Evolutionary conservation across 345 rosid genomes (phyloP).

Genomic region (Eucalyptus melliodora): DNA sequence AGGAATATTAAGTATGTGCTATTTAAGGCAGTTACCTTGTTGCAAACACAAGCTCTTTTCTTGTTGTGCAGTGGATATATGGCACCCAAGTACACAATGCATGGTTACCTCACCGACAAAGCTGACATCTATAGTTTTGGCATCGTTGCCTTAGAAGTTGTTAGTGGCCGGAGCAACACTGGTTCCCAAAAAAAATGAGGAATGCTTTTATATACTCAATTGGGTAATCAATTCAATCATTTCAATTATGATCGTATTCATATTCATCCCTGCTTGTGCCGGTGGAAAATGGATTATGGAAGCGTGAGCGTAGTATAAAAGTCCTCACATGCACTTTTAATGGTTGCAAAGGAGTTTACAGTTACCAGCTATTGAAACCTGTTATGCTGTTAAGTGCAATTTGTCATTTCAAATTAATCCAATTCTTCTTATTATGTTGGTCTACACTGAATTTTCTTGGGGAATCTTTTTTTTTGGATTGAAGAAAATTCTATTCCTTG

Average conservation of each 20-base stretch:
- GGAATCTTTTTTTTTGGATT: too few species aligned
- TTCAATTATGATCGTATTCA: background rate
- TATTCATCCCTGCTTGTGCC: background rate
- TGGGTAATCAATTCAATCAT: background rate
- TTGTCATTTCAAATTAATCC: background rate
- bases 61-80: too few species aligned
- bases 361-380: background rate
- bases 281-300: background rate
- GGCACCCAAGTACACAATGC: too few species aligned
- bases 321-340: background rate
- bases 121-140: too few species aligned
- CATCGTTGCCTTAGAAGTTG: background rate
- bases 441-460: too few species aligned
- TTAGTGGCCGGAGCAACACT: slow-evolving; percentile 7
- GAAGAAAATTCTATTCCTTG: background rate
- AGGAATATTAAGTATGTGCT: background rate
- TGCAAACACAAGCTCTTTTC: too few species aligned
- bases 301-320: background rate
- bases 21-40: background rate
- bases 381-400: background rate
- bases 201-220: slow-evolving; percentile 6
- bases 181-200: background rate
- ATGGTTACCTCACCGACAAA: too few species aligned
- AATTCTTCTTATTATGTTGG: background rate
- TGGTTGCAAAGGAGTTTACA: background rate